Percentiles rank a stretch among this genome's conserved stretches.
These are phyloP conservation scores for Scedosporium apiospermum DNA, from an alignment of 2,329 filamentous ascomycete genomes.

Conservation along the genomic window DNA sequence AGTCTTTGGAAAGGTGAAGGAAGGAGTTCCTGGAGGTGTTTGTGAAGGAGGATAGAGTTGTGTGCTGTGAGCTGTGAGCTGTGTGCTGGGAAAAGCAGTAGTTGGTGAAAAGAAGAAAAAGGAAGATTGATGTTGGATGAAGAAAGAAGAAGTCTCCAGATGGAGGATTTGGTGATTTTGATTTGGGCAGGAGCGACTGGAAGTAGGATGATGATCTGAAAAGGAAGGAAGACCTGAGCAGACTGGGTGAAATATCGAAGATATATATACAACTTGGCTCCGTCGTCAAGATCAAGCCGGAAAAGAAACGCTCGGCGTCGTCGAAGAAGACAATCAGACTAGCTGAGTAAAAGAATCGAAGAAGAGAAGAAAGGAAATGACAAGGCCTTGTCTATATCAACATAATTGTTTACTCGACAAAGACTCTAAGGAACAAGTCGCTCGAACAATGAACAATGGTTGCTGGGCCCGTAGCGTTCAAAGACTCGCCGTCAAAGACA, in stretches of 20 bases:
- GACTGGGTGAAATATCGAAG: not conserved
- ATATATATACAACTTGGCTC: not conserved
- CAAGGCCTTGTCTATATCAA: not conserved
- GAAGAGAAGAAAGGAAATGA: not conserved
- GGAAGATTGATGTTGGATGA: not conserved
- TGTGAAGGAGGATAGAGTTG: too few relatives aligned
- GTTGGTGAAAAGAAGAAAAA: not conserved
- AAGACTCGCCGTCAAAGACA: not conserved
- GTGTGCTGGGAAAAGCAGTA: not conserved
- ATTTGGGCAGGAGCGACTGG: not conserved
- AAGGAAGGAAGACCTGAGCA: not conserved
- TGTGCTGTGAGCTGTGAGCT: too few relatives aligned
- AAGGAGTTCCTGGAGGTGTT: too few relatives aligned
- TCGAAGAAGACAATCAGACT: not conserved
- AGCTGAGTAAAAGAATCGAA: conserved; percentile 3
- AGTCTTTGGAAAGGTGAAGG: too few relatives aligned
- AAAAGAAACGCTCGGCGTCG: not conserved
- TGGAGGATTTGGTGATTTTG: not conserved
- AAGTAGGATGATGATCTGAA: not conserved
- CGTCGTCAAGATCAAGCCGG: not conserved
- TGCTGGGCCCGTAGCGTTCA: not conserved
- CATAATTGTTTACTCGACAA: not conserved
- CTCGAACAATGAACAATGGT: not conserved
- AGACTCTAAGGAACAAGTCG: not conserved
- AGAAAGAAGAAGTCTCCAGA: not conserved